Base-by-base conservation (phyloP, 306 rosid genomes). In the Lablab purpureus region DNA sequence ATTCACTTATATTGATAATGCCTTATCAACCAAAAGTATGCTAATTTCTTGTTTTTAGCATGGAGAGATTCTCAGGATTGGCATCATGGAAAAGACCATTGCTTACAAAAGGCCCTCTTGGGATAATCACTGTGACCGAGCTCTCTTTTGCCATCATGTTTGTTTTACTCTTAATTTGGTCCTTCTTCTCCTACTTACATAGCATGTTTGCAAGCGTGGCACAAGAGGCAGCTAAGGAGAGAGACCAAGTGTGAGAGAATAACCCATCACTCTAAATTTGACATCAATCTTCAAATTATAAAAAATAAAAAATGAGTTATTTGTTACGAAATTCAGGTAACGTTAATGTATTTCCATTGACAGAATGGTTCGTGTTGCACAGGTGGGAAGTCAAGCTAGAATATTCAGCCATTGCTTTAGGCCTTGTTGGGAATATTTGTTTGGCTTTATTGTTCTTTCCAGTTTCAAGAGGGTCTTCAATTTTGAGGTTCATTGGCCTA, bases 381-480 rank as follows among this genome's bases (percentile, higher is more conserved):
- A 87, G 90, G 82, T 88, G 95, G 93, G 84, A 87, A 84, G 81
- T 80, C 52, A 88, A 84, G 86, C 65, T 88, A 32, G 84, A 80
- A 78, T 69, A 73, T 68, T 64, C 88, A 41, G 86, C 81, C 6
- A 73, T 88, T 5, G 70, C 73, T 21, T 73, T 89, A 13, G 91
- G 91, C 34, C 80, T 85, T 22, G 88, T 85, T 74, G 91, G 91
- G 36, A 84, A 86, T 72, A 74, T 85, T 40, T 82, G 86, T 63
- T 74, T 85, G 34, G 83, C 86, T 9, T 84, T 85, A 67, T 85
- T 89, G 65, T 89, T 89, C 83, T 85, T 89, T 81, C 91, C 90
- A 0, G 88, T 85, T 50, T 27, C 85, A 6, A 81, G 93, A 84
- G 88, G 93, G 10, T 89, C 93, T 74, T 87, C 87, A 49, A 54